Evolutionary conservation across 2,329 filamentous ascomycete genomes (phyloP), one percentile per base, ranked within the genome.

Genomic region (Monosporascus sp.): DNA sequence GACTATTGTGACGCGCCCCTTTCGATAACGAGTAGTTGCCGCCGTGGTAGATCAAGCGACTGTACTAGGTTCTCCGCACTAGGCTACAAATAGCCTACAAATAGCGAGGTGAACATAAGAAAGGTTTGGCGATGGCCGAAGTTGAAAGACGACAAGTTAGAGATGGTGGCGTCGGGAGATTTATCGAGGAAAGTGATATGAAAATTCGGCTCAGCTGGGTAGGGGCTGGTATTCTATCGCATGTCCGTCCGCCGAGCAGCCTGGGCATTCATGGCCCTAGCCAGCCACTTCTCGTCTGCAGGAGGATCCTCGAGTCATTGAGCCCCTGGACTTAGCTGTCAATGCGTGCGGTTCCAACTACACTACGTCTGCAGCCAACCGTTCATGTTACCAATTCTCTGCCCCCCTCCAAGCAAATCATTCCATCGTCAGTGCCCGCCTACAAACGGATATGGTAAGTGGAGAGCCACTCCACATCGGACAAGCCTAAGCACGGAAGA

Each of bases 281-380:
- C 22, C 48, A 44, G 11, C 43, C 36, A 19, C 43, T 52, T 38
- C n/a, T 46, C 58, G 53, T 55, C 57, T 54, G 55, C 60, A 62
- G 55, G 58, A 59, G 49, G 62, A 64, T 55, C 58, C 69, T 75
- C 73, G 73, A 75, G 72, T 74, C 72, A 65, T 60, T 56, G 52
- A 55, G 48, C 62, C 64, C 68, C 62, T 65, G 63, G 60, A 54
- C 57, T 61, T 63, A 59, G 62, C 64, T 64, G 51, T 56, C 58
- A 64, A 60, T 54, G 61, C 62, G 62, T 61, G 63, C 60, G 65
- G 62, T 64, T 64, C 64, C 65, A 64, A 64, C 57, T 59, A 66
- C 66, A 61, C 66, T 66, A 63, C 63, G 59, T 61, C 68, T 74
- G 73, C 71, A 65, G 66, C 61, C 59, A 65, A 60, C 73, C 73